Conservation (phyloP, 352 stramenopile genomes). For the Phytophthora ohioensis region DNA sequence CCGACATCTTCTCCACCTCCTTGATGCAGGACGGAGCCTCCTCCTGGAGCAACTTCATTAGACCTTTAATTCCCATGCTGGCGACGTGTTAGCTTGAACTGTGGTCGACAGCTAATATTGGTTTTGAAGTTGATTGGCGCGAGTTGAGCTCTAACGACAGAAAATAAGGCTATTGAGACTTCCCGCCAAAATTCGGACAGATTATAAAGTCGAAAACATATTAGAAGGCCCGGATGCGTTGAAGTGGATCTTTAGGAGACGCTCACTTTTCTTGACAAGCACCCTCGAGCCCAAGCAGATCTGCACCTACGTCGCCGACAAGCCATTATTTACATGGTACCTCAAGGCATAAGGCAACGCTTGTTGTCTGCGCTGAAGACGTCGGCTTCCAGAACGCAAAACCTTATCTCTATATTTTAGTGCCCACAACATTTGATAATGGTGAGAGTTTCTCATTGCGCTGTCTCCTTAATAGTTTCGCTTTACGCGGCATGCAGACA, state of each 20-base stretch:
- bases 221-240: background rate
- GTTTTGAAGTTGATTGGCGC: background rate
- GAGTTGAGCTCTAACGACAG: background rate
- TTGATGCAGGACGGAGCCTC: conserved; percentile 97
- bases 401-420: conserved; percentile 11
- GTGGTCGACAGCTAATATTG: background rate
- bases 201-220: background rate
- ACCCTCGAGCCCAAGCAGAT: no score
- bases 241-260: conserved; percentile 12
- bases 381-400: no score
- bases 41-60: conserved; percentile 99
- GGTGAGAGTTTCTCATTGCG: background rate
- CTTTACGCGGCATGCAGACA: conserved; percentile 30
- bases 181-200: conserved; percentile 2
- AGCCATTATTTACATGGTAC: no score
- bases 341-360: no score
- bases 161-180: conserved; percentile 2
- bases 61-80: conserved; percentile 98
- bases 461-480: conserved; percentile 34
- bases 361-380: no score
- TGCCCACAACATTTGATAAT: conserved; percentile 12
- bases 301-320: no score
- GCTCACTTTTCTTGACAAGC: background rate
- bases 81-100: background rate
- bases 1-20: conserved; percentile 94